A percentile compares a stretch with the other conserved stretches of the same genome.
These are phyloP conservation scores for Sporisorium reilianum DNA, from an alignment of 1,284 basidiomycete genomes.

Conservation along the genomic window DNA sequence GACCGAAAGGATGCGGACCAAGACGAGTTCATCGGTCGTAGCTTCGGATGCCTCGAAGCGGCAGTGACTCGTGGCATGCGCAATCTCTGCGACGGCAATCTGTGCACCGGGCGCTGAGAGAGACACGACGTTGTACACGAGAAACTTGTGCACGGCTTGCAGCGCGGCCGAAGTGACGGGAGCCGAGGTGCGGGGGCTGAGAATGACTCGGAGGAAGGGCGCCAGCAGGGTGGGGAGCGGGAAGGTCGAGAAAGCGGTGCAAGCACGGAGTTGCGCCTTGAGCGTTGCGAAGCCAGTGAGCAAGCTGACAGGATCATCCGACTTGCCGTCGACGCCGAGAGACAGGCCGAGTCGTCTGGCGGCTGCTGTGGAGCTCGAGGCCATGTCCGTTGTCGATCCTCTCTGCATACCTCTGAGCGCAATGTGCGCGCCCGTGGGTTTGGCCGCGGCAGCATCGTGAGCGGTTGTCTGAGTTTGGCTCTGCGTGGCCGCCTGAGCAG, in stretches of 20 bases:
- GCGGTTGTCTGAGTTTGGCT: slow-evolving; percentile 6
- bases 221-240: slow-evolving; percentile 56
- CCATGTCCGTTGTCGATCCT: slow-evolving; percentile 18
- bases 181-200: slow-evolving; percentile 91
- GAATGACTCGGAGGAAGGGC: slow-evolving; percentile 87
- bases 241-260: slow-evolving; percentile 41
- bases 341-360: slow-evolving; percentile 32
- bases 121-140: slow-evolving; percentile 80
- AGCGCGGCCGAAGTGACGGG: slow-evolving; percentile 92
- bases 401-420: slow-evolving; percentile 38
- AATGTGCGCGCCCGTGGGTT: slow-evolving; percentile 28
- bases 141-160: slow-evolving; percentile 86
- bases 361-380: slow-evolving; percentile 25
- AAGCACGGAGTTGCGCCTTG: slow-evolving; percentile 75
- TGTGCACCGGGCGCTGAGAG: slow-evolving; percentile 67
- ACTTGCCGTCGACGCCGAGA: slow-evolving; percentile 33
- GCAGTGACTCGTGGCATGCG: slow-evolving; percentile 90
- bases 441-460: background rate
- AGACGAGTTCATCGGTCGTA: slow-evolving; percentile 84
- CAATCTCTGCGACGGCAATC: slow-evolving; percentile 82
- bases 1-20: slow-evolving; percentile 89
- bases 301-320: slow-evolving; percentile 71
- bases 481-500: slow-evolving; percentile 7
- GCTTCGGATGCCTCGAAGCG: slow-evolving; percentile 98
- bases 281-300: slow-evolving; percentile 91